Evolutionary conservation across 73 alveolate species (phyloP), one percentile per base, ranked within the genome.

Genomic region (Paramecium pentaurelia): DNA sequence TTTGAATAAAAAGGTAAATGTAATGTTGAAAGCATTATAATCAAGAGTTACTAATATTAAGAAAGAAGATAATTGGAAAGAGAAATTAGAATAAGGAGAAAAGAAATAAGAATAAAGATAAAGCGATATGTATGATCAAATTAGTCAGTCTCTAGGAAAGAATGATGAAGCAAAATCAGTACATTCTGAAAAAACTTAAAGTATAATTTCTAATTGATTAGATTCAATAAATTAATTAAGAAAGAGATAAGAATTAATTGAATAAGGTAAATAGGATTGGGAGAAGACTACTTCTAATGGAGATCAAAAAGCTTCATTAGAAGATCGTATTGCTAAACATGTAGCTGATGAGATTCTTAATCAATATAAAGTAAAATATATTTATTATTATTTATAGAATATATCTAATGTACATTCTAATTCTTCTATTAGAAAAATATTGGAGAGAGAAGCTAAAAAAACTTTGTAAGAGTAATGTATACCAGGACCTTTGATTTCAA

Each of bases 11-110:
- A 20, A 3, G 71, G 71, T 58, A 1, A 58, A 58, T 58, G 95
- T 93, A 22, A 98, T 98, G 80, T 92, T 97, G n/a, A 98, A 97
- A 20, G 90, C 96, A 38, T 91, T 97, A 22, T 92, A 95, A 92
- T 96, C 89, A 47, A 59, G 99, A 86, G 97, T 96, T 2, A 54
- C 73, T 18, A n/a, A n/a, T n/a, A n/a, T n/a, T n/a, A 22, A 22
- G 25, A 22, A 22, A 22, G 25, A 22, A 22, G 25, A 22, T 22
- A 22, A 22, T 22, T 0, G 25, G 25, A 22, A 22, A 22, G 25
- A 22, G 25, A 22, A 22, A 22, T 22, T 93, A 20, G 92, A 86
- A 59, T 71, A 95, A 73, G 93, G 80, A 86, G 92, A 92, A 77
- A 49, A 47, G 80, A 71, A 64, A 87, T 18, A 87, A 45, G 37